These are phyloP conservation scores for Ceratobasidium theobromae DNA, from an alignment of 1,284 basidiomycete genomes.

Conservation along the genomic window DNA sequence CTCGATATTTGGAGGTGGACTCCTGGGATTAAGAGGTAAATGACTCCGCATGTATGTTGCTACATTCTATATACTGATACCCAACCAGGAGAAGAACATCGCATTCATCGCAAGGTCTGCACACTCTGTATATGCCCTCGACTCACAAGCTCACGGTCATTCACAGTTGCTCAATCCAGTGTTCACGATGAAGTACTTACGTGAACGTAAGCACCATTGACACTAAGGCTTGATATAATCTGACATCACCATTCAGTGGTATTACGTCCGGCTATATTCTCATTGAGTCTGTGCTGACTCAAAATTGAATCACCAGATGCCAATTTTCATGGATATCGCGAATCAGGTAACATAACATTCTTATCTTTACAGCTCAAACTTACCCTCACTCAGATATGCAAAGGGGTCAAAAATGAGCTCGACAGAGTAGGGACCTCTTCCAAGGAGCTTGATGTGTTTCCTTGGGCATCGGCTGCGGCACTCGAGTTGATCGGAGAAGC, in stretches of 20 bases:
- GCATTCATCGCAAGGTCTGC: slow-evolving; percentile 34
- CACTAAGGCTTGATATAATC: neutral
- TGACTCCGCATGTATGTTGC: neutral
- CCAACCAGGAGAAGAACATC: slow-evolving; percentile 10
- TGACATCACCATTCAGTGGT: slow-evolving; percentile 8
- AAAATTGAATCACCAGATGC: slow-evolving; percentile 42
- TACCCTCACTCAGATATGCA: slow-evolving; percentile 37
- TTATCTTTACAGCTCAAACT: slow-evolving; percentile 39
- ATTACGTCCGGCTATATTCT: neutral
- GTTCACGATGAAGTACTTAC: slow-evolving; percentile 52
- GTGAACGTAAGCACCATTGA: slow-evolving; percentile 37
- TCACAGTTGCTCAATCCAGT: slow-evolving; percentile 54
- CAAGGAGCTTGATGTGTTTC: slow-evolving; percentile 51
- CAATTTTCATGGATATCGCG: slow-evolving; percentile 51
- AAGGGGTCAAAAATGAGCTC: slow-evolving; percentile 21
- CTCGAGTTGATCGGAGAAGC: slow-evolving; percentile 55
- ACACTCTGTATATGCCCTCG: slow-evolving; percentile 46
- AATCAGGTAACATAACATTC: slow-evolving; percentile 44
- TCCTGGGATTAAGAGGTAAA: slow-evolving; percentile 37
- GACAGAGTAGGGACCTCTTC: slow-evolving; percentile 35
- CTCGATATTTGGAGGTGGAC: slow-evolving; percentile 45
- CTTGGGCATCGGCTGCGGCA: slow-evolving; percentile 55
- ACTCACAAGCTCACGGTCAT: slow-evolving; percentile 42
- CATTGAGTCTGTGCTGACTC: neutral
- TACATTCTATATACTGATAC: neutral